Evolutionary conservation across 495 filamentous ascomycete species (phyloP).

Genomic region (Cudoniella acicularis): DNA sequence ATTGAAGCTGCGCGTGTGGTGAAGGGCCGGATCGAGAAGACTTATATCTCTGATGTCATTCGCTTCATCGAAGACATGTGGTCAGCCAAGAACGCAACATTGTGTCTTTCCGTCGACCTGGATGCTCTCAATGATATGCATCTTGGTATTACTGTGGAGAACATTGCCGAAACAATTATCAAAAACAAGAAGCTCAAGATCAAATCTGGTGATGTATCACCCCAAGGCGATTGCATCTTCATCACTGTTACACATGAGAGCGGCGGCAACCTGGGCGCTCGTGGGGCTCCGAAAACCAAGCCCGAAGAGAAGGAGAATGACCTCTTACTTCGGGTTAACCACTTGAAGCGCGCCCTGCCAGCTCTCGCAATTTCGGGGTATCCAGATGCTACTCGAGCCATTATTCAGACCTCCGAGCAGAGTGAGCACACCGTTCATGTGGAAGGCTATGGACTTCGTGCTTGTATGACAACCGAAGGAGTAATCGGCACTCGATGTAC

Average conservation of each 20-base stretch:
- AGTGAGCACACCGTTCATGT: slow-evolving; percentile 72
- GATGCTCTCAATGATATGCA: slow-evolving; percentile 72
- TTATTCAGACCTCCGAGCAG: slow-evolving; percentile 65
- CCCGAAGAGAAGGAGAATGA: slow-evolving; percentile 56
- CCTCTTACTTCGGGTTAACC: slow-evolving; percentile 74
- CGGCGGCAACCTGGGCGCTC: not conserved
- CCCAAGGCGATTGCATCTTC: slow-evolving; percentile 44
- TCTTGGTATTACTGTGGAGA: slow-evolving; percentile 63
- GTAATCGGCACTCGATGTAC: slow-evolving; percentile 67
- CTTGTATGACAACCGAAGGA: slow-evolving; percentile 89
- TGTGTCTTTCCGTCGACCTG: slow-evolving; percentile 74
- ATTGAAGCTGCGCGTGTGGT: slow-evolving; percentile 78
- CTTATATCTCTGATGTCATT: slow-evolving; percentile 69
- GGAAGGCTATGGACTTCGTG: slow-evolving; percentile 86
- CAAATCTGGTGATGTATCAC: slow-evolving; percentile 46
- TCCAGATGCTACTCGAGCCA: slow-evolving; percentile 77
- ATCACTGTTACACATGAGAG: slow-evolving; percentile 40
- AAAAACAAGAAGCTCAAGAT: slow-evolving; percentile 77
- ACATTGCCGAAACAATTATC: slow-evolving; percentile 70
- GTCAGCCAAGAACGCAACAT: slow-evolving; percentile 65
- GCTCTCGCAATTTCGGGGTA: slow-evolving; percentile 81
- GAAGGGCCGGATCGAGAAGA: slow-evolving; percentile 90
- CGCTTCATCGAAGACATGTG: slow-evolving; percentile 77
- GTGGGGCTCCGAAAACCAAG: slow-evolving; percentile 22
- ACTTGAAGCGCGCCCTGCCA: slow-evolving; percentile 77